Conservation (phyloP, 2,329 filamentous ascomycete species). For the Exserohilum rostratum region DNA sequence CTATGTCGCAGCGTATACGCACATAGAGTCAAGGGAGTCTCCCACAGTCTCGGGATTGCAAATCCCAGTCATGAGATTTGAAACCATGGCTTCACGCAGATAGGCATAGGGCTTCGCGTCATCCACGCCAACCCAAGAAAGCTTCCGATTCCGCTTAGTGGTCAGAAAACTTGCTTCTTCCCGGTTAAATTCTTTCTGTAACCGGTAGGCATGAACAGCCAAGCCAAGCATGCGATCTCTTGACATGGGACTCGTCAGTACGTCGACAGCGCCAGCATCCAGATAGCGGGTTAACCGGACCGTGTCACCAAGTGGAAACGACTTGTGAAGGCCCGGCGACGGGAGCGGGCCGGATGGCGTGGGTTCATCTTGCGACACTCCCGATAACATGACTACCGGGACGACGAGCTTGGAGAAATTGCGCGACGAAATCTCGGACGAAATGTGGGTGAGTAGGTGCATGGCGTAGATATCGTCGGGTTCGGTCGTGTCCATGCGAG, state of each 20-base stretch:
- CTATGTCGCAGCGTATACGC: constrained; percentile 31
- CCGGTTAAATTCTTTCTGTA: constrained; percentile 75
- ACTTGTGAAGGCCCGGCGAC: constrained; percentile 42
- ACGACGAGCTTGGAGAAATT: constrained; percentile 50
- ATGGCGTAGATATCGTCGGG: constrained; percentile 52
- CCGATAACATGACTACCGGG: constrained; percentile 50
- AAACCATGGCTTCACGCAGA: constrained; percentile 91
- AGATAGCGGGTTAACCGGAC: constrained; percentile 72
- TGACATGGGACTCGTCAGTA: constrained; percentile 79
- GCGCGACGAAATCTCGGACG: constrained; percentile 50
- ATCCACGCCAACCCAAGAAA: constrained; percentile 89
- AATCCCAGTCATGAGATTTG: constrained; percentile 85
- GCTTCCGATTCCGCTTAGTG: constrained; percentile 76
- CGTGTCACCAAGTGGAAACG: constrained; percentile 54
- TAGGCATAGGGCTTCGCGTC: constrained; percentile 88
- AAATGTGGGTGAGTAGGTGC: constrained; percentile 50
- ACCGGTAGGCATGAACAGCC: constrained; percentile 82
- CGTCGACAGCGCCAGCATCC: constrained; percentile 85
- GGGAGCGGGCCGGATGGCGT: constrained; percentile 34
- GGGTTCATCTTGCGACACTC: constrained; percentile 41
- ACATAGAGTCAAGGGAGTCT: constrained; percentile 68
- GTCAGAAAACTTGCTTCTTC: constrained; percentile 76
- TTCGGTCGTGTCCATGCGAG: constrained; percentile 41
- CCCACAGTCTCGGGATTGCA: constrained; percentile 71
- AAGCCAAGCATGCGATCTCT: constrained; percentile 75